These are phyloP conservation scores for Linnemannia schmuckeri DNA, from an alignment of 192 early-diverging fungal genomes.

Conservation along the genomic window DNA sequence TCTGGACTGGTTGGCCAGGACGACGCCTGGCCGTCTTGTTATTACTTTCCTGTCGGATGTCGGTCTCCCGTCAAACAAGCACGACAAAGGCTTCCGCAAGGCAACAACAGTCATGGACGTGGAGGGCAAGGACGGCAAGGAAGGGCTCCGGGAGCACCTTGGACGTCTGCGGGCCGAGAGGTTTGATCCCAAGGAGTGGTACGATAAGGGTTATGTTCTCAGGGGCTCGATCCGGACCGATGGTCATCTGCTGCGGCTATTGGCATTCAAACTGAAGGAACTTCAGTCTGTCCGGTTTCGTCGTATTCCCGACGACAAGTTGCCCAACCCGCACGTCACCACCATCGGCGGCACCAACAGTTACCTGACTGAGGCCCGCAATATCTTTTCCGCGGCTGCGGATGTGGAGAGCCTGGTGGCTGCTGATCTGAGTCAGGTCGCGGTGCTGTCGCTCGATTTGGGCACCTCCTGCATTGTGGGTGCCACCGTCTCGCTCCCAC, in stretches of 20 bases:
- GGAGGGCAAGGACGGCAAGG: constrained; percentile 20
- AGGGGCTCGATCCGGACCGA: constrained; percentile 1
- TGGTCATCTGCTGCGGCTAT: not conserved
- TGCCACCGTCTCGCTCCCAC: constrained; percentile 16
- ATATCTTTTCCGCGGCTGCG: constrained; percentile 2
- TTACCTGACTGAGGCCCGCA: constrained; percentile 13
- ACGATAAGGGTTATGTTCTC: not conserved
- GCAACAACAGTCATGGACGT: not conserved
- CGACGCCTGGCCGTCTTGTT: not conserved
- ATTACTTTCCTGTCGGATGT: not conserved
- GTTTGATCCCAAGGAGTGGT: constrained; percentile 14
- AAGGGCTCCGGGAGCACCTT: constrained; percentile 6
- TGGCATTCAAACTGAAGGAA: constrained; percentile 6
- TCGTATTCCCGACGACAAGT: not conserved
- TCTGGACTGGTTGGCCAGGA: not conserved
- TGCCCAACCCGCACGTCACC: constrained; percentile 7
- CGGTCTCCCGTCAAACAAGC: not conserved
- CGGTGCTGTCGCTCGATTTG: constrained; percentile 17
- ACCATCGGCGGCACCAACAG: constrained; percentile 12
- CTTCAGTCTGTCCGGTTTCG: not conserved
- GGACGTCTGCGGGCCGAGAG: not conserved
- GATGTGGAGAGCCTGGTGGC: not conserved
- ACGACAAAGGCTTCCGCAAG: constrained; percentile 7
- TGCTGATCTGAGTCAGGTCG: constrained; percentile 10
- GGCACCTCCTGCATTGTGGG: constrained; percentile 5